Base-by-base conservation (phyloP, 2,329 filamentous ascomycete species). In the Xylaria polymorpha region DNA sequence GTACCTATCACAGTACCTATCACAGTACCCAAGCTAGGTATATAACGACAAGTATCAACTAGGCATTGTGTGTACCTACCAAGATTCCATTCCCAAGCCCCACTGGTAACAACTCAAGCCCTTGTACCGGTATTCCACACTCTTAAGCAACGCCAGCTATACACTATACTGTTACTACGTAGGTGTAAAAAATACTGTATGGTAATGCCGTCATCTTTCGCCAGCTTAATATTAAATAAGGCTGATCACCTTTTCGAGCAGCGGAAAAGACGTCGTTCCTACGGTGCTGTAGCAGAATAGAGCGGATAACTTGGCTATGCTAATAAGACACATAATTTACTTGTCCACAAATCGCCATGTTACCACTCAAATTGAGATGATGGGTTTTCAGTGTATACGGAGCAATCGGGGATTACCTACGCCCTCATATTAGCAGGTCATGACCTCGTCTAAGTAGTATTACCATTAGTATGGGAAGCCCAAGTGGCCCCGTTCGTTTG, bases 171-270 rank as follows among this genome's bases (percentile, higher is more conserved):
- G 20, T 9, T 37, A 37, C 7, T 44, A 41, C 43, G n/a, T 29
- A 41, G 22, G 25, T 15, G 15, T 18, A n/a, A 29, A 25, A 44
- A 53, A 29, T 4, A 29, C 25, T 29, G 25, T 35, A 51, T 22
- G 35, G 56, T 4, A 32, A 61, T 65, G 61, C 39, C 61, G 57
- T 68, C 66, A 68, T 65, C 66, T 68, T 12, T 35, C 57, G 48
- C 61, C 32, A 57, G 57, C 56, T 51, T 68, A 46, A 61, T 53
- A 61, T 61, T 66, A 68, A 51, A 39, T 32, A 44, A 41, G 44
- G 62, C 20, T 44, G 66, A 66, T 68, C 62, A 48, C 29, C 39
- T 53, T 48, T 35, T 53, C 35, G 18, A 44, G 39, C 37, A 60
- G 39, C 1, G 14, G 35, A 22, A 20, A 61, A 50, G 61, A 50